Conservation (phyloP, 176 grass and related monocot species). For the Echinochloa phyllopogon region DNA sequence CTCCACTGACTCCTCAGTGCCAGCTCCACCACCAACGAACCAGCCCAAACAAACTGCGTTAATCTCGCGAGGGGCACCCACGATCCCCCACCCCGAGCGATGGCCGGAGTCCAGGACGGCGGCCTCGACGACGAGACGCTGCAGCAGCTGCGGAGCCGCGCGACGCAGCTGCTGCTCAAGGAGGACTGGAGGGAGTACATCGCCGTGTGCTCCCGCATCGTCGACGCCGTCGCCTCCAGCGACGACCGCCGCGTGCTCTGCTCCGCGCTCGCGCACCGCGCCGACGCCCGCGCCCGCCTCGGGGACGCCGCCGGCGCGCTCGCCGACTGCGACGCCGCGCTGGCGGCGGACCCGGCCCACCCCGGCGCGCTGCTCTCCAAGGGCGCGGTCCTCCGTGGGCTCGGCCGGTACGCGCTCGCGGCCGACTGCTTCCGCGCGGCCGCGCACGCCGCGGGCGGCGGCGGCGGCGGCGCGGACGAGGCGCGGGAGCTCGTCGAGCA, state of each 20-base stretch:
- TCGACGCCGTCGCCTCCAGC: constrained; percentile 26
- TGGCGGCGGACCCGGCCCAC: constrained; percentile 58
- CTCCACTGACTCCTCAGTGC: constrained; percentile 6
- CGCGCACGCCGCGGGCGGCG: constrained; percentile 26
- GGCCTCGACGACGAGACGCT: constrained; percentile 61
- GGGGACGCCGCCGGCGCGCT: constrained; percentile 55
- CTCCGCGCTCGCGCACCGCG: constrained; percentile 63
- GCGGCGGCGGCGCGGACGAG: constrained; percentile 36
- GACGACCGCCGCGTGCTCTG: constrained; percentile 58
- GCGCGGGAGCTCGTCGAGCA: constrained; percentile 52
- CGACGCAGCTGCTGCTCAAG: constrained; percentile 73
- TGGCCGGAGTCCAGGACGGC: constrained; percentile 26
- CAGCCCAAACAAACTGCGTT: neutral
- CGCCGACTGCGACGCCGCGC: constrained; percentile 61
- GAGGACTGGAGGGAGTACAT: constrained; percentile 84
- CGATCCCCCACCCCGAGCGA: neutral
- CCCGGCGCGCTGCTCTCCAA: constrained; percentile 69
- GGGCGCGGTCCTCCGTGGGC: constrained; percentile 67
- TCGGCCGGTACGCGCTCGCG: constrained; percentile 56
- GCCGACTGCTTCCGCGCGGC: constrained; percentile 60
- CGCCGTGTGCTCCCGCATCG: constrained; percentile 69
- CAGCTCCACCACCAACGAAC: constrained; percentile 13
- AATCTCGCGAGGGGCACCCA: neutral
- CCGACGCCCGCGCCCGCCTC: constrained; percentile 70
- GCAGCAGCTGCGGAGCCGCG: constrained; percentile 71